Base-by-base conservation (phyloP, 805 yeast species). In the Wickerhamiella kurtzmanii region DNA sequence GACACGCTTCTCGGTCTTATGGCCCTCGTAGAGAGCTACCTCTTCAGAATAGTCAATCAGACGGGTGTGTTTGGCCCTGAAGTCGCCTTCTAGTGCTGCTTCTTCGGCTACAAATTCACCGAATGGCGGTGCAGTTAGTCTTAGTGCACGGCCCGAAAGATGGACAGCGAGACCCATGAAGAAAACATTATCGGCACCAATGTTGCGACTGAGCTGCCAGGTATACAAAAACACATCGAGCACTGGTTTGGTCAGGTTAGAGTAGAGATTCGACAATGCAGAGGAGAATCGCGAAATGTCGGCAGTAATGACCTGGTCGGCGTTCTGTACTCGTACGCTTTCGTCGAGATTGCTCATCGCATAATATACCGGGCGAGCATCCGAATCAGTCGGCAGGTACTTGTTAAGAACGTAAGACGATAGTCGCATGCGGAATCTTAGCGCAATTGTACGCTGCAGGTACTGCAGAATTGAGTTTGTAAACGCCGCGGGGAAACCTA, bases 41-140 rank as follows among this genome's bases (percentile, higher is more conserved):
- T 88, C 96, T 65, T 88, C 97, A 56, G 74, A 76, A 60, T 80
- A 82, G 42, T 76, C 67, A 22, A 85, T 85, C 16, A 88, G 69
- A 59, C 86, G 80, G 1, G 95, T 79, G 64, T 88, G 96, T 21
- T 81, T 73, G 16, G 82, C 74, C 54, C 95, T 77, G 56, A 86
- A 80, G 58, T 81, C 80, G 50, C 95, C 94, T 62, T 88, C 96
- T 45, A 86, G 69, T 42, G 77, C 74, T 16, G 94, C 87, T 57
- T 79, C 78, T 48, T 77, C 78, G 44, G 83, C 72, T 1, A 92
- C 82, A 43, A 84, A 68, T 58, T 74, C 81, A 15, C 95, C 88
- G 59, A 88, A 88, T 43, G 92, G 92, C 17, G 97, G 97, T 2
- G 95, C 84, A 55, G 87, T 76, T 45, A 83, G 68, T 54, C 80